Evolutionary conservation across 1,284 basidiomycete species (phyloP).

Genomic region (Cronartium quercuum): DNA sequence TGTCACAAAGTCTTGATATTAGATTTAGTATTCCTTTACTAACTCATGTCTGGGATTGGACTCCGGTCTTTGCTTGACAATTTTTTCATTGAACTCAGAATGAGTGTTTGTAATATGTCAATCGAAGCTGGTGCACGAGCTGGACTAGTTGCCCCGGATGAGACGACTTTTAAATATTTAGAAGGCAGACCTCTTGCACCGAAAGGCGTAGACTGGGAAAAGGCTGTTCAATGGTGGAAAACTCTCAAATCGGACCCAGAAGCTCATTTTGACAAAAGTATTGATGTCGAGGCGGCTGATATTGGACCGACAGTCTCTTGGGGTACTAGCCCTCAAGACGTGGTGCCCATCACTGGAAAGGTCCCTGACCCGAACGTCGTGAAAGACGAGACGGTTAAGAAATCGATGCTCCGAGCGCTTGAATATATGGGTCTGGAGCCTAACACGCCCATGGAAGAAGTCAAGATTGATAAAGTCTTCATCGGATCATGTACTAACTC

Average conservation of each 20-base stretch:
- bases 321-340: constrained; percentile 93
- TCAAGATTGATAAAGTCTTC: constrained; percentile 87
- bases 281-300: constrained; percentile 77
- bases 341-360: constrained; percentile 73
- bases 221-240: constrained; percentile 80
- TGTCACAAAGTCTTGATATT: too few relatives aligned
- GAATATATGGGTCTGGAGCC: constrained; percentile 85
- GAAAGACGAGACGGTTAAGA: constrained; percentile 62
- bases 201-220: constrained; percentile 83
- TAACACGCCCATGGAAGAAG: constrained; percentile 74
- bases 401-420: constrained; percentile 71
- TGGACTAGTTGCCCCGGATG: constrained; percentile 91
- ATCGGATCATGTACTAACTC: constrained; percentile 96
- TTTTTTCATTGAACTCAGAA: constrained; percentile 52
- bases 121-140: constrained; percentile 93
- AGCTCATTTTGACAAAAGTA: constrained; percentile 81
- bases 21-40: too few relatives aligned
- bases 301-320: constrained; percentile 92
- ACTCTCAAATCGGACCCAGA: constrained; percentile 76
- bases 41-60: neutral
- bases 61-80: neutral
- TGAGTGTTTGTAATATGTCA: constrained; percentile 98
- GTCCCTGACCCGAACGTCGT: constrained; percentile 75
- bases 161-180: constrained; percentile 81
- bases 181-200: constrained; percentile 72